These are phyloP conservation scores for Cardamine chenopodiifolia DNA, from an alignment of 345 rosid genomes.

Conservation along the genomic window DNA sequence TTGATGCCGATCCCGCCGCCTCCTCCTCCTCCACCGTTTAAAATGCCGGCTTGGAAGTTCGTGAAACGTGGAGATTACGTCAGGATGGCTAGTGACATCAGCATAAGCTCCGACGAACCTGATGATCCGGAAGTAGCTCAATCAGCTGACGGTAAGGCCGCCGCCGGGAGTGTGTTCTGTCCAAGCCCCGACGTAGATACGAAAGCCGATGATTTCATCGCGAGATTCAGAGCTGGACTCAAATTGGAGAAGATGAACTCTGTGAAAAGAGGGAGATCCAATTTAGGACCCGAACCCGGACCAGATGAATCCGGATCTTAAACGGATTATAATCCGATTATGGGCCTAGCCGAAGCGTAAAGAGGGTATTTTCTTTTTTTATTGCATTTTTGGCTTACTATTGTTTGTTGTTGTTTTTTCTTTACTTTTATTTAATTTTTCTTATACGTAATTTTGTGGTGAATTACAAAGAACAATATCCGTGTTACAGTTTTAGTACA, in stretches of 20 bases:
- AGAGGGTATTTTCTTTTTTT: neutral
- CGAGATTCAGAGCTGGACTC: constrained; percentile 78
- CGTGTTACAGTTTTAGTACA: neutral
- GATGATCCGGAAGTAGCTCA: constrained; percentile 43
- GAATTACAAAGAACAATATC: neutral
- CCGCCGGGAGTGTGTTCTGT: constrained; percentile 47
- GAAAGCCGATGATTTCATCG: constrained; percentile 83
- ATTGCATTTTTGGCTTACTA: neutral
- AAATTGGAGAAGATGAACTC: constrained; percentile 75
- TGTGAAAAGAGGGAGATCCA: constrained; percentile 54
- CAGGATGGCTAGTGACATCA: constrained; percentile 59
- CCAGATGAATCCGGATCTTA: constrained; percentile 21
- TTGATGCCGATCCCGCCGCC: constrained; percentile 64
- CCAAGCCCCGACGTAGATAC: constrained; percentile 90
- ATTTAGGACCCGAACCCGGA: constrained; percentile 58
- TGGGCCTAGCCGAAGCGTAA: neutral
- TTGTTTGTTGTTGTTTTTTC: neutral
- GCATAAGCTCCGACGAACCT: constrained; percentile 62
- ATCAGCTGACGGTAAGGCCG: constrained; percentile 7
- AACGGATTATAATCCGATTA: constrained; percentile 2
- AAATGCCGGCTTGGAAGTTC: constrained; percentile 63
- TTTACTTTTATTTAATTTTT: neutral
- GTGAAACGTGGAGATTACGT: constrained; percentile 67
- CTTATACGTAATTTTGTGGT: neutral
- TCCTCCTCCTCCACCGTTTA: constrained; percentile 87